Percentiles rank a stretch among this genome's conserved stretches.
These are phyloP conservation scores for Oryza officinalis DNA, from an alignment of 176 grass and related monocot species.

Conservation along the genomic window DNA sequence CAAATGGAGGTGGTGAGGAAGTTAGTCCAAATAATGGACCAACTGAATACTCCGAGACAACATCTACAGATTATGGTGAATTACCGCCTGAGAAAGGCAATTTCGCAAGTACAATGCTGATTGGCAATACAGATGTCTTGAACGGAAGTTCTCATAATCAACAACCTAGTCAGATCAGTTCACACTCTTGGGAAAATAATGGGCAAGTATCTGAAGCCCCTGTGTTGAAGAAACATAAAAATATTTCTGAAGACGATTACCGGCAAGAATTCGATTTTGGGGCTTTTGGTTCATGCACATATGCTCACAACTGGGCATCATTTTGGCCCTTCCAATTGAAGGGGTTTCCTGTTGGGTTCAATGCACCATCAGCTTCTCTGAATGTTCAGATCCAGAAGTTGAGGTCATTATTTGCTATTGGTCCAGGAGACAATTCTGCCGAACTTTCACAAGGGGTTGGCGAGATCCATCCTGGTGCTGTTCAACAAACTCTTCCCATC, in stretches of 20 bases:
- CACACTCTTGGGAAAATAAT: neutral
- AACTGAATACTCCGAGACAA: neutral
- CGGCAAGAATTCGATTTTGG: slow-evolving; percentile 26
- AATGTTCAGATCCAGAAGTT: slow-evolving; percentile 63
- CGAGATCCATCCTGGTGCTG: slow-evolving; percentile 53
- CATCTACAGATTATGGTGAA: slow-evolving; percentile 6
- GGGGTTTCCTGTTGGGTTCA: slow-evolving; percentile 24
- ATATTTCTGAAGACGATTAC: slow-evolving; percentile 25
- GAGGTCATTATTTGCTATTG: slow-evolving; percentile 64
- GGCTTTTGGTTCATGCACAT: slow-evolving; percentile 64
- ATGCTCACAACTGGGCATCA: slow-evolving; percentile 54
- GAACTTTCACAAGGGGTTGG: slow-evolving; percentile 59
- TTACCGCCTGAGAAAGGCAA: slow-evolving; percentile 10
- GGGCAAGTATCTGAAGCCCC: neutral
- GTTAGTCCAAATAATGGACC: neutral
- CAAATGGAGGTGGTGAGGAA: slow-evolving; percentile 23
- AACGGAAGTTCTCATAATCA: slow-evolving; percentile 31
- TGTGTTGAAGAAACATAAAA: slow-evolving; percentile 4
- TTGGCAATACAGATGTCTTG: slow-evolving; percentile 23
- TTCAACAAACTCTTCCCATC: slow-evolving; percentile 62
- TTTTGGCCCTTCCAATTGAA: slow-evolving; percentile 61
- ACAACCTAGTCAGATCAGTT: slow-evolving; percentile 28
- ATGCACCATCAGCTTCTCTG: slow-evolving; percentile 47
- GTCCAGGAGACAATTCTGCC: slow-evolving; percentile 61
- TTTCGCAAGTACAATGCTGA: slow-evolving; percentile 21